Evolutionary conservation across 2,329 filamentous ascomycete species (phyloP), one percentile per base, ranked within the genome.

Genomic region (Fragosphaeria purpurea): DNA sequence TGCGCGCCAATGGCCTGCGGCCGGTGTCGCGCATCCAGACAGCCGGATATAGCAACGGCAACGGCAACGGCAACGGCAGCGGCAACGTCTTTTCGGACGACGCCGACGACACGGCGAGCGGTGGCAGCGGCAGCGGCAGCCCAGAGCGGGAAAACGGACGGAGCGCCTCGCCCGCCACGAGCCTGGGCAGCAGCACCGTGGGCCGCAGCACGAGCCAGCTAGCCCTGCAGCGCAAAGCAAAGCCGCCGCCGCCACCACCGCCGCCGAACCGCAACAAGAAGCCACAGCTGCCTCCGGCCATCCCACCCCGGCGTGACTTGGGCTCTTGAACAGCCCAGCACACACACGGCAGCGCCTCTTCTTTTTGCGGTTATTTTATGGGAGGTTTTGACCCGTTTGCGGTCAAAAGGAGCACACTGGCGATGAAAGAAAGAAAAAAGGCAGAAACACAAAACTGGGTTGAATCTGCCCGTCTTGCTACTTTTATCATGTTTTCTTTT

Each of bases 81-180:
- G 67, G 71, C 34, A 73, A 77, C 52, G 67, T 72, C 3, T 76
- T 74, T 54, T 68, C 64, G 32, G 70, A 74, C 51, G 63, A 65
- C 7, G 74, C 71, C 45, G 75, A 78, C 54, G 70, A 75, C 50
- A 75, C 70, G 8, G 64, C 64, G 7, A 75, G 73, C 56, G 72
- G 71, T 41, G 42, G 47, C 42, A 47, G 54, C 43, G 39, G 48
- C 54, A 73, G 73, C 54, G 73, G 70, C 40, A 78, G 75, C 38
- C 73, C 74, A 0, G 71, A 75, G 49, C 74, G 70, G 63, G 68
- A 66, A 22, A 71, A 75, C 44, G 22, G 22, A 22, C 71, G 73
- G 50, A 74, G 73, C 58, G 66, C 75, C 51, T 80, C 76, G 57
- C 76, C 77, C 0, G 73, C 76, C 3, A 79, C 76, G 1, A 79